A percentile compares a stretch with the other conserved stretches of the same genome.
These are phyloP conservation scores for Mangifera indica DNA, from an alignment of 345 rosid species.

Conservation along the genomic window DNA sequence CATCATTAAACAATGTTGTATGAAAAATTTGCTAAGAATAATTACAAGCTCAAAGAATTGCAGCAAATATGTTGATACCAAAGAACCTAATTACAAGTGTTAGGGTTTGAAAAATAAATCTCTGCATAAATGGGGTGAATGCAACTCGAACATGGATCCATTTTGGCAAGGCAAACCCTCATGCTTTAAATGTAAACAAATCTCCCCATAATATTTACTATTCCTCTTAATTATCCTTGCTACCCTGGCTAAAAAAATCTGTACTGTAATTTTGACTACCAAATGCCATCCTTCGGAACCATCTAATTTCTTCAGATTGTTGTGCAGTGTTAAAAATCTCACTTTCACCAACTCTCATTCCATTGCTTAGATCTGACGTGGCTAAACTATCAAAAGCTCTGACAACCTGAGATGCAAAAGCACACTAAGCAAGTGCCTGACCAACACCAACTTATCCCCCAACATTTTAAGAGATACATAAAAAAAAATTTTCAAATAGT, in stretches of 20 bases:
- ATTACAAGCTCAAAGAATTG: slow-evolving; percentile 36
- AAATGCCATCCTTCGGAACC: slow-evolving; percentile 85
- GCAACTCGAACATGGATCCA: slow-evolving; percentile 22
- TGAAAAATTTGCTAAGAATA: slow-evolving; percentile 27
- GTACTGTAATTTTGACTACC: slow-evolving; percentile 81
- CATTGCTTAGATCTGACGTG: slow-evolving; percentile 68
- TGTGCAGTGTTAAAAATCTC: slow-evolving; percentile 67
- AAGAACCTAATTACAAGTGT: slow-evolving; percentile 19
- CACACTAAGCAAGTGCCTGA: slow-evolving; percentile 7
- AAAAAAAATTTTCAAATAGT: not conserved
- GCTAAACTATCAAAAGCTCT: slow-evolving; percentile 77
- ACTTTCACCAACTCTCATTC: slow-evolving; percentile 92
- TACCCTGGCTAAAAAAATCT: slow-evolving; percentile 51
- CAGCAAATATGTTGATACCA: not conserved
- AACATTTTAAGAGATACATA: not conserved
- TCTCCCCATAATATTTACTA: slow-evolving; percentile 33
- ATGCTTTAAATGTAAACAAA: slow-evolving; percentile 16
- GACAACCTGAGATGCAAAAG: slow-evolving; percentile 58
- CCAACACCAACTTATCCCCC: not conserved
- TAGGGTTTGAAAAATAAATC: slow-evolving; percentile 10
- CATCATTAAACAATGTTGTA: not conserved
- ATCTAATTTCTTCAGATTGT: slow-evolving; percentile 82
- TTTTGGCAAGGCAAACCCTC: slow-evolving; percentile 12
- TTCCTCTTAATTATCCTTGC: slow-evolving; percentile 34
- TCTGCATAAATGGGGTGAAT: not conserved